Conservation (phyloP, 179 eudicot species). For the Corrigiola litoralis region DNA sequence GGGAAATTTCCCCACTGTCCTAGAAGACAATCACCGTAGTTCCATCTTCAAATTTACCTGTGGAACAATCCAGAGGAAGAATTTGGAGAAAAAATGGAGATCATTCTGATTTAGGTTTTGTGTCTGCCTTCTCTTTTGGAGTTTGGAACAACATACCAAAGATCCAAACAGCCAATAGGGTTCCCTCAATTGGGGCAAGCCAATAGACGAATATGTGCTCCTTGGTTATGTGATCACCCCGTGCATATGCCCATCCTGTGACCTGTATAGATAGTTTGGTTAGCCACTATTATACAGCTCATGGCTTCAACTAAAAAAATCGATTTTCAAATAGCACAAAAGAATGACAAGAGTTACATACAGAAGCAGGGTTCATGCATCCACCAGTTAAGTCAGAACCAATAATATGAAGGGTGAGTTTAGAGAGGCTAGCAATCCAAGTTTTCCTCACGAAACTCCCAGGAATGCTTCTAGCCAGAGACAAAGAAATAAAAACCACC, state of each 20-base stretch:
- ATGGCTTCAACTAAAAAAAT: neutral
- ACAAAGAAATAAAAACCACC: conserved; percentile 45
- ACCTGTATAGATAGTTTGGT: conserved; percentile 35
- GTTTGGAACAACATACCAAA: conserved; percentile 39
- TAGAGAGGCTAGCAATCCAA: conserved; percentile 81
- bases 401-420: conserved; percentile 68
- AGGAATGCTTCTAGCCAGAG: conserved; percentile 50
- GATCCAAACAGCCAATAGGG: conserved; percentile 69
- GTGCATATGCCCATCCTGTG: conserved; percentile 89
- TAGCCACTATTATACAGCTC: neutral
- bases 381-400: conserved; percentile 90
- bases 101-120: conserved; percentile 55
- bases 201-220: conserved; percentile 85
- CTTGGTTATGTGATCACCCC: conserved; percentile 69
- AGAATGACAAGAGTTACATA: conserved; percentile 31
- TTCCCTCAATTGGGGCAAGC: conserved; percentile 83
- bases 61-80: neutral
- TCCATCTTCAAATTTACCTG: neutral
- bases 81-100: neutral
- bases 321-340: neutral
- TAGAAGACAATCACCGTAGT: neutral
- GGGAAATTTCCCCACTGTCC: conserved; percentile 12
- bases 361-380: conserved; percentile 94
- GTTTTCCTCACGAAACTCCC: conserved; percentile 79
- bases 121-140: conserved; percentile 25